Evolutionary conservation across 129 eudicot species (phyloP).

Genomic region (Solidago caesia): DNA sequence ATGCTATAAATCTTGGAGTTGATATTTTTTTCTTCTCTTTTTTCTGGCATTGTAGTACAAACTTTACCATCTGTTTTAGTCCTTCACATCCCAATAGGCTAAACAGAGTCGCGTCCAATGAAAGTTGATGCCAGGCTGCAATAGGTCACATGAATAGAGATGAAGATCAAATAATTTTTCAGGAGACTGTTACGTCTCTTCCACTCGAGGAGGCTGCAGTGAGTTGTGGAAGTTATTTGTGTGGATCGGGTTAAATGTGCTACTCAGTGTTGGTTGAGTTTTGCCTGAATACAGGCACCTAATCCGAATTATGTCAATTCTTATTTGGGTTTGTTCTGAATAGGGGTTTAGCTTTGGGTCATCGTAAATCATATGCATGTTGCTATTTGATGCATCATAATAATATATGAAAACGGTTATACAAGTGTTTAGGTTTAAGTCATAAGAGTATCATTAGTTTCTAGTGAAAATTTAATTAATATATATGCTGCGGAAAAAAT

Average conservation of each 20-base stretch:
- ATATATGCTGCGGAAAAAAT: too few species aligned
- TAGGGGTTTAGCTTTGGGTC: too few species aligned
- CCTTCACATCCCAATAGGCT: constrained; percentile 2
- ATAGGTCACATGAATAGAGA: background rate
- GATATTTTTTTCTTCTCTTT: background rate
- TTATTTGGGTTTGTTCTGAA: too few species aligned
- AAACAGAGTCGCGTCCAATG: background rate
- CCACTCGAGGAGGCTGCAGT: background rate
- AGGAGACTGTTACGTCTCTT: background rate
- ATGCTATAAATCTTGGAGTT: constrained; percentile 33
- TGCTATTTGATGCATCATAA: too few species aligned
- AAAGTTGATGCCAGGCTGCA: background rate
- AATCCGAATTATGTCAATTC: background rate
- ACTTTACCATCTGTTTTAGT: background rate
- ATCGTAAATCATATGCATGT: too few species aligned
- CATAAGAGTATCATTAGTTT: too few species aligned
- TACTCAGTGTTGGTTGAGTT: background rate
- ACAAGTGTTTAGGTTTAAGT: too few species aligned
- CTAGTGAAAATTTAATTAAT: too few species aligned
- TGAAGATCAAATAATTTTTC: background rate
- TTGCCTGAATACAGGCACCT: background rate
- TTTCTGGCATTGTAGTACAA: background rate
- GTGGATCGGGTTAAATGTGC: background rate
- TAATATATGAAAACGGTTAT: too few species aligned
- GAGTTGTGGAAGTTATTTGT: background rate